Evolutionary conservation across 805 yeast genomes (phyloP), one percentile per base, ranked within the genome.

Genomic region (Candida oleophila): DNA sequence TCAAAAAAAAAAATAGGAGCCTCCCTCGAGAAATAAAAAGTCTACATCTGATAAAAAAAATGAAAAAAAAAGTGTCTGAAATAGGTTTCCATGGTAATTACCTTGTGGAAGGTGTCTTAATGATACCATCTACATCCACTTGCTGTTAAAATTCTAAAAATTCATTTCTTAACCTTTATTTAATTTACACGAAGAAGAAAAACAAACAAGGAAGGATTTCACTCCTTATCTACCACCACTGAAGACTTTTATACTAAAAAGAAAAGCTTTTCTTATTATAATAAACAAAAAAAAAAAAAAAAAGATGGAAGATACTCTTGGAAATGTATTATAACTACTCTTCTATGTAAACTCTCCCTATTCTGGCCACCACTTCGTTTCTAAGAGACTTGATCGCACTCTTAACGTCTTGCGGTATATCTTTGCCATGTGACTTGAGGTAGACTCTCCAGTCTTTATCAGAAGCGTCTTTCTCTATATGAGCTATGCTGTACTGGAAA

Each of bases 381-480:
- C 77, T 56, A 22, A 73, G 54, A 2, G 49, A 46, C 42, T 54
- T 56, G 7, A 65, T 43, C 38, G 72, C 55, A 18, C 48, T 57
- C 9, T 55, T 50, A 2, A 68, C 61, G 20, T 56, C 50, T 3
- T 45, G 35, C 3, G 76, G 76, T 1, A 65, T 47, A 4, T 44
- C 43, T 4, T 46, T 38, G 0, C 51, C 51, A 4, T 45, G 49
- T 4, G 54, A 41, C 22, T 52, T 48, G 46, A 66, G 46, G 22
- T 56, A 38, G 5, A 42, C 47, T 48, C 76, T 63, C 77, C 77
- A 73, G 45, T 73, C 77, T 48, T 62, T 61, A 1, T 37, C 41
- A n/a, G 49, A 40, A 4, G 55, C 46, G 2, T 49, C 51, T 2
- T 41, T 45, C 37, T 58, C 56, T 45, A 59, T 41, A 46, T 61